Percentiles rank a stretch among this genome's conserved stretches.
Conservation (phyloP, 2,329 filamentous ascomycete genomes). For the Neoascochyta sp. region DNA sequence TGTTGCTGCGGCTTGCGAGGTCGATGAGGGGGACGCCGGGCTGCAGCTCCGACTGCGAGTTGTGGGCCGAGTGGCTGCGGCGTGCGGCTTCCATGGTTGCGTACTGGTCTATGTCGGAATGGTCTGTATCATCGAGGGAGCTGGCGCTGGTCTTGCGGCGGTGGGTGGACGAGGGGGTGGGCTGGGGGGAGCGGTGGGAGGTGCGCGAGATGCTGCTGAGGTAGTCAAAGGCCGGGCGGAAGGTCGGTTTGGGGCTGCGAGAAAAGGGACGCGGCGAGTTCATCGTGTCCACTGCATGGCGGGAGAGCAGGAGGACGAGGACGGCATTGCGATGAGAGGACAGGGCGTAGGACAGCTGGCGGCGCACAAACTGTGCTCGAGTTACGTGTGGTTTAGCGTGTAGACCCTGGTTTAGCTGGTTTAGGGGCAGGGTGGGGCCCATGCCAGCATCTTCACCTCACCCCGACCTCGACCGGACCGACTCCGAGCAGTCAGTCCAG, state of each 20-base stretch:
- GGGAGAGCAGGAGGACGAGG: slow-evolving; percentile 5
- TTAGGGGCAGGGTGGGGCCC: too few species aligned
- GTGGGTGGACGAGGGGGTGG: slow-evolving; percentile 5
- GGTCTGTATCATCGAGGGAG: slow-evolving; percentile 40
- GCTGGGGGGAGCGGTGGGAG: slow-evolving; percentile 12
- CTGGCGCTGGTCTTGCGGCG: slow-evolving; percentile 34
- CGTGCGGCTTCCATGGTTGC: slow-evolving; percentile 26
- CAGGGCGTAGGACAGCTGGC: too few species aligned
- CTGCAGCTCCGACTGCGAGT: slow-evolving; percentile 38
- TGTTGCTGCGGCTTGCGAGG: slow-evolving; percentile 41
- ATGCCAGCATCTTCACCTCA: too few species aligned
- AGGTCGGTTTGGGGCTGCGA: slow-evolving; percentile 27
- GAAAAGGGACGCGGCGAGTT: slow-evolving; percentile 35
- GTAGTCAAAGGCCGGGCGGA: slow-evolving; percentile 36
- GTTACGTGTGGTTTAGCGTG: too few species aligned
- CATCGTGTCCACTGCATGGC: slow-evolving; percentile 20
- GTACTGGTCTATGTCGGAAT: slow-evolving; percentile 34
- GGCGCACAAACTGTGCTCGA: too few species aligned
- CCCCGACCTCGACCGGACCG: too few species aligned
- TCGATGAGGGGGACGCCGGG: slow-evolving; percentile 45
- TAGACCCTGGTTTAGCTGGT: too few species aligned
- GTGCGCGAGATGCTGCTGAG: slow-evolving; percentile 30
- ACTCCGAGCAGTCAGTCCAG: too few species aligned
- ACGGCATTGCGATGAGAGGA: slow-evolving; percentile 2
- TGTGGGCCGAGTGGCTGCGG: slow-evolving; percentile 26